Percentiles rank a stretch among this genome's conserved stretches.
Evolutionary conservation across 2,329 filamentous ascomycete genomes (phyloP).

Genomic region (Sporothrix globosa): DNA sequence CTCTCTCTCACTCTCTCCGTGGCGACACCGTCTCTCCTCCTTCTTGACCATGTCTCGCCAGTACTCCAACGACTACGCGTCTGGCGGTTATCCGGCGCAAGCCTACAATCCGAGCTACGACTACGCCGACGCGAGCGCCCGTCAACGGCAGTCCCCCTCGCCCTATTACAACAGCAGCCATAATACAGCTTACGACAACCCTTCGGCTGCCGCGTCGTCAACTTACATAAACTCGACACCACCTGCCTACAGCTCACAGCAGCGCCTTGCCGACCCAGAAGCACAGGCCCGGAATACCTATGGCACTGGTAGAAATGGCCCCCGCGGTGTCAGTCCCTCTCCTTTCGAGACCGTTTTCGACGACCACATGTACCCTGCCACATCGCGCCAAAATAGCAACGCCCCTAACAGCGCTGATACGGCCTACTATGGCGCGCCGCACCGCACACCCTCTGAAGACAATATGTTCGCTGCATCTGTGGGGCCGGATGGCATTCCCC

Average conservation of each 20-base stretch:
- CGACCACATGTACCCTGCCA: constrained; percentile 66
- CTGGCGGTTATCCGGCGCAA: constrained; percentile 39
- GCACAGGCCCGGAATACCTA: constrained; percentile 41
- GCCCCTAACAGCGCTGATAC: constrained; percentile 55
- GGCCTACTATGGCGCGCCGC: constrained; percentile 61
- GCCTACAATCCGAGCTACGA: constrained; percentile 27
- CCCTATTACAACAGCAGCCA: constrained; percentile 26
- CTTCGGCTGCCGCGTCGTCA: constrained; percentile 31
- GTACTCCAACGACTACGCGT: constrained; percentile 46
- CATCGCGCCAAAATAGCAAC: constrained; percentile 44
- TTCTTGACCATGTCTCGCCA: constrained; percentile 38
- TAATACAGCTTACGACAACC: constrained; percentile 43
- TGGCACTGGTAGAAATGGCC: constrained; percentile 39
- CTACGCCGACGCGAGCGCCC: constrained; percentile 27
- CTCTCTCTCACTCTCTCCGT: background rate
- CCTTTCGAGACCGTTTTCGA: constrained; percentile 70
- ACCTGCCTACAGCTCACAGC: constrained; percentile 44
- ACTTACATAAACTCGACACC: constrained; percentile 38
- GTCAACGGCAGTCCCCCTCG: constrained; percentile 16
- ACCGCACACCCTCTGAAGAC: constrained; percentile 45
- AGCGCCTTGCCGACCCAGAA: constrained; percentile 43
- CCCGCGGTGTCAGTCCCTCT: constrained; percentile 36
- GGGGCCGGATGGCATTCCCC: constrained; percentile 58
- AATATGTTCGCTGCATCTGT: constrained; percentile 40
- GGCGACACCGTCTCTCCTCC: background rate